Conservation (phyloP, 2,329 filamentous ascomycete genomes). For the Trichoderma atroviride region DNA sequence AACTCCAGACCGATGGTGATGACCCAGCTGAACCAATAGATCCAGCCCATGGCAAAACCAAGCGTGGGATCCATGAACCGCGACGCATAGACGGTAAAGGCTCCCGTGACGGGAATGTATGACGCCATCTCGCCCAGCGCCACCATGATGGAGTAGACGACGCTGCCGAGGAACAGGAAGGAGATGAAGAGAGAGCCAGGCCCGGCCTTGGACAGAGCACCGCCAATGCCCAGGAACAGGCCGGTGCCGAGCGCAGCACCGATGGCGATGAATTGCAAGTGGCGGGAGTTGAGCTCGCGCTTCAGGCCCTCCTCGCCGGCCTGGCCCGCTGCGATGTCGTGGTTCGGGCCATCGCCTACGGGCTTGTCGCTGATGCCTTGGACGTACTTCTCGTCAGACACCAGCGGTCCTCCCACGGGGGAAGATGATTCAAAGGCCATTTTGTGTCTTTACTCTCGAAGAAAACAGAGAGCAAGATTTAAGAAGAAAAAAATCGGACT, state of each 20-base stretch:
- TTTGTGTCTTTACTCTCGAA: not conserved
- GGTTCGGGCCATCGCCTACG: constrained; percentile 12
- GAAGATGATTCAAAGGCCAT: constrained; percentile 14
- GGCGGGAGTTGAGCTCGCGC: constrained; percentile 43
- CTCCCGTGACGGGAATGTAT: constrained; percentile 74
- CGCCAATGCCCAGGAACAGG: constrained; percentile 69
- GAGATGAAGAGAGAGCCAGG: constrained; percentile 69
- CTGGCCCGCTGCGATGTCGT: constrained; percentile 43
- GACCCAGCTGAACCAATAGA: constrained; percentile 80
- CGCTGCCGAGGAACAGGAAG: constrained; percentile 68
- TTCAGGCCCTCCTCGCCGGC: constrained; percentile 43
- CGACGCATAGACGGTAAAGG: constrained; percentile 75
- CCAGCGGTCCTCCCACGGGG: constrained; percentile 18
- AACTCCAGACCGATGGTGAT: constrained; percentile 74
- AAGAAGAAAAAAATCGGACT: not conserved
- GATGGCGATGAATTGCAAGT: constrained; percentile 55
- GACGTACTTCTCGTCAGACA: constrained; percentile 37
- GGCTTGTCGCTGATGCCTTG: constrained; percentile 36
- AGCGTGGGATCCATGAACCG: constrained; percentile 74
- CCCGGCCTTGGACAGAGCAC: constrained; percentile 63
- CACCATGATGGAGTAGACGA: constrained; percentile 77
- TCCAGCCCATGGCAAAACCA: constrained; percentile 79
- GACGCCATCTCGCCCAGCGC: constrained; percentile 73
- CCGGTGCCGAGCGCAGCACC: constrained; percentile 72
- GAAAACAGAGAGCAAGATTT: not conserved